These are phyloP conservation scores for Exserohilum rostratum DNA, from an alignment of 2,329 filamentous ascomycete genomes.

Conservation along the genomic window DNA sequence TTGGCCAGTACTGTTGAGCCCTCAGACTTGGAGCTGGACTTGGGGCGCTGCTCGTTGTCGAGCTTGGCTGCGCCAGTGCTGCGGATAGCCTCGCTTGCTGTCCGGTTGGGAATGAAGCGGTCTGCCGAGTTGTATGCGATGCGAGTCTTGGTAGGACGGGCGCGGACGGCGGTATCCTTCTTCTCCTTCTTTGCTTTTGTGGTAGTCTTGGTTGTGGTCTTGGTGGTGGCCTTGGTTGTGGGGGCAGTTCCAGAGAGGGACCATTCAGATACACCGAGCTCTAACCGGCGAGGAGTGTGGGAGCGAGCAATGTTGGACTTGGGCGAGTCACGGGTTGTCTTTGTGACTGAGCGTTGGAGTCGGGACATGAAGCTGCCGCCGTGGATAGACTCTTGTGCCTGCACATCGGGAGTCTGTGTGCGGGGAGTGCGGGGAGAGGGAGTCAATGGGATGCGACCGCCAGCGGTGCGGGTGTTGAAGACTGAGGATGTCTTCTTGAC, in stretches of 20 bases:
- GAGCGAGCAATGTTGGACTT: constrained; percentile 94
- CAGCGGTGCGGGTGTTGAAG: constrained; percentile 90
- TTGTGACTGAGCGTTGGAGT: constrained; percentile 72
- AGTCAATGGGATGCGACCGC: constrained; percentile 91
- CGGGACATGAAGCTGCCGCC: constrained; percentile 76
- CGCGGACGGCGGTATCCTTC: constrained; percentile 42
- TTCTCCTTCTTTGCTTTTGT: constrained; percentile 48
- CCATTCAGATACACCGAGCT: constrained; percentile 92
- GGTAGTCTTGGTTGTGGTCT: constrained; percentile 54
- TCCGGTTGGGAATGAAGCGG: constrained; percentile 94
- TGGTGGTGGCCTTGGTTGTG: constrained; percentile 54
- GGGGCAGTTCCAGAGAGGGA: constrained; percentile 76
- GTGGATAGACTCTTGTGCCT: constrained; percentile 72
- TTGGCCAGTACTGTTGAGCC: constrained; percentile 78
- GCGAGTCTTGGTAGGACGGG: constrained; percentile 46
- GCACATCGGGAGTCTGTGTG: constrained; percentile 56
- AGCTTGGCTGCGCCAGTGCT: constrained; percentile 84
- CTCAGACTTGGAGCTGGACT: constrained; percentile 71
- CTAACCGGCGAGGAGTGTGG: constrained; percentile 77
- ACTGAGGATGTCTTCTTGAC: constrained; percentile 93
- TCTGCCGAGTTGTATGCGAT: constrained; percentile 73
- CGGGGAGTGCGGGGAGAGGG: constrained; percentile 76
- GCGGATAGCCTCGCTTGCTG: constrained; percentile 84
- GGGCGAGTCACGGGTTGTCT: constrained; percentile 78
- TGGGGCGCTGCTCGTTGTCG: constrained; percentile 65